Base-by-base conservation (phyloP, 179 eudicot species). In the Spergularia azorica region DNA sequence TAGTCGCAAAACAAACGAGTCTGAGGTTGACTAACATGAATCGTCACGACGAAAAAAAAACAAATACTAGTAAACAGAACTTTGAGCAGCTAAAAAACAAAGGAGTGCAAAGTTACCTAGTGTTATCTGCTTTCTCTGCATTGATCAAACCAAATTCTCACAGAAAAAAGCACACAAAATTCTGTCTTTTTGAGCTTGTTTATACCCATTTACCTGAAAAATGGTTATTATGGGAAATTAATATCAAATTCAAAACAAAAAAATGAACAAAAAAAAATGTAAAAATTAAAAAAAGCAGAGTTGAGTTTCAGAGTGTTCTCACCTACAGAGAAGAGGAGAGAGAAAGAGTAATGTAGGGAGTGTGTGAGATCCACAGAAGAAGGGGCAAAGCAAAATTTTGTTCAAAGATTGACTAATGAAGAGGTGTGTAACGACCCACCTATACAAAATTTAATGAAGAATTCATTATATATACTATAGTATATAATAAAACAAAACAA, bases 351-450 rank as follows among this genome's bases (percentile, higher is more conserved):
- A 50, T 0, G n/a, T 4, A 46, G 43, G 11, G 76, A 59, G 73
- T 63, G 82, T 72, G n/a, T 83, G 71, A 79, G 80, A 82, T 83
- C 83, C 77, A 83, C 38, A 76, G 72, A 67, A 79, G 48, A 38
- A 72, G 52, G 74, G 74, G 3, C 16, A 67, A 36, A 52, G 9
- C 66, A 70, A 64, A 70, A 58, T 14, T 39, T 9, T 60, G 11
- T 39, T 26, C 21, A 20, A 64, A 72, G 67, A 43, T 79, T 79
- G 78, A 83, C 76, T 79, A 72, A 39, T 79, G 60, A 46, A 76
- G 56, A 69, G 71, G 71, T 71, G 71, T 79, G 70, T 51, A 82
- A 71, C 75, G 16, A 79, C 80, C 70, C 76, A 75, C 71, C 59
- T 54, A 58, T 59, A 79, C 52, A 61, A 78, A 51, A 70, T 74